Percentiles rank a stretch among this genome's conserved stretches.
These are phyloP conservation scores for Fagus crenata DNA, from an alignment of 306 rosid genomes.

Conservation along the genomic window DNA sequence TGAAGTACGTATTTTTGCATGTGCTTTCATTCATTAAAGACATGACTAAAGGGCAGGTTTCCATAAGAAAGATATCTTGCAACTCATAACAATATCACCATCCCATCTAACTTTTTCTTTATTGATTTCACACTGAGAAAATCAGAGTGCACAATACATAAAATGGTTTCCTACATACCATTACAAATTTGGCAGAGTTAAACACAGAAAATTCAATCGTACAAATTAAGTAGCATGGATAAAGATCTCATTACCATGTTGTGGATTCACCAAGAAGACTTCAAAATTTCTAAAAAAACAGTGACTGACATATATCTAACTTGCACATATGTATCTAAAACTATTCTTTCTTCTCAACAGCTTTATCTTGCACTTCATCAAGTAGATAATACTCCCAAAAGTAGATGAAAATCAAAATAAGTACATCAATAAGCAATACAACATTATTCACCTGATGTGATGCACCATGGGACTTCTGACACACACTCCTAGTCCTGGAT, in stretches of 20 bases:
- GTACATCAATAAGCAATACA: conserved; percentile 19
- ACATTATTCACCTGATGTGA: conserved; percentile 62
- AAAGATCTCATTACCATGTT: background rate
- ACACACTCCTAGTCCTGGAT: conserved; percentile 78
- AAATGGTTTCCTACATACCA: background rate
- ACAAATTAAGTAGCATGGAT: background rate
- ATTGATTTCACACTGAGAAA: background rate
- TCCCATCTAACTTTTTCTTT: background rate
- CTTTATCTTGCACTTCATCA: background rate
- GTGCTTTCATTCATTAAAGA: background rate
- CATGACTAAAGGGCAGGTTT: conserved; percentile 11
- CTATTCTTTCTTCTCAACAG: background rate
- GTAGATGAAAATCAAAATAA: background rate
- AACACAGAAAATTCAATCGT: background rate
- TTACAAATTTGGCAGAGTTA: background rate
- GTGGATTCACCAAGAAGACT: background rate
- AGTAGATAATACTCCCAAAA: background rate
- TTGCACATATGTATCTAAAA: background rate
- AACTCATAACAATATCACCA: background rate
- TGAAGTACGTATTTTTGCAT: conserved; percentile 1
- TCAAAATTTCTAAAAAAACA: background rate
- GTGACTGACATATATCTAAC: background rate
- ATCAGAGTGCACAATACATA: background rate
- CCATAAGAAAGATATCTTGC: conserved; percentile 13
- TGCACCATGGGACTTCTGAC: conserved; percentile 71